phyloP scores from a whole-genome alignment of 306 rosid genomes.

The Quercus robur region DNA sequence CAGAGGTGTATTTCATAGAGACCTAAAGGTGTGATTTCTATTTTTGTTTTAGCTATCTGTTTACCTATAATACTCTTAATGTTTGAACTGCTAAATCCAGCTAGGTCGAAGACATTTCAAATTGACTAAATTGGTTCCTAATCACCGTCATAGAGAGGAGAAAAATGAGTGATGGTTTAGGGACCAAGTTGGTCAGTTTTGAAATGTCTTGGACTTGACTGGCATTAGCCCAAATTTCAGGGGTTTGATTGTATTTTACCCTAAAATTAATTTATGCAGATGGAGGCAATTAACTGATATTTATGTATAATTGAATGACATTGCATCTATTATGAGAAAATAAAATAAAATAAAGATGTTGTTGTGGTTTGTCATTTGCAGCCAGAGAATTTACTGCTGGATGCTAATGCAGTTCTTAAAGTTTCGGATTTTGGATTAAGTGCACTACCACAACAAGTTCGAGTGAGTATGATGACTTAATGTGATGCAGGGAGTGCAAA shows the following conservation, averaged over 20 bases:
- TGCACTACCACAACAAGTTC: slow-evolving; percentile 90
- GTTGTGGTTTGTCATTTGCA: slow-evolving; percentile 35
- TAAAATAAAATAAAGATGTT: slow-evolving; percentile 1
- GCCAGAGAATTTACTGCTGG: slow-evolving; percentile 93
- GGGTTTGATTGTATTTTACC: background rate
- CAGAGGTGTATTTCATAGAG: slow-evolving; percentile 93
- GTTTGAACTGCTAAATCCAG: too few relatives aligned
- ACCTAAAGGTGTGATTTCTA: slow-evolving; percentile 61
- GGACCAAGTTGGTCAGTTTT: too few relatives aligned
- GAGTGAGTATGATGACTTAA: slow-evolving; percentile 55
- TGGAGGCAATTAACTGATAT: background rate
- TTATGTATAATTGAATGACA: background rate
- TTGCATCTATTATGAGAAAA: background rate
- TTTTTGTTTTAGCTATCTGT: background rate
- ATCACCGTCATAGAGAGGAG: too few relatives aligned
- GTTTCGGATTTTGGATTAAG: slow-evolving; percentile 98
- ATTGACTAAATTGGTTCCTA: too few relatives aligned
- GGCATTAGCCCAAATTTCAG: too few relatives aligned
- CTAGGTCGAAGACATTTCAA: too few relatives aligned
- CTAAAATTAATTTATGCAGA: background rate
- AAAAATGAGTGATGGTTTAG: too few relatives aligned
- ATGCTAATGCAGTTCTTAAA: slow-evolving; percentile 67
- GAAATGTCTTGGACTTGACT: too few relatives aligned
- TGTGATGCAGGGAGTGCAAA: too few relatives aligned
- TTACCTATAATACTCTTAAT: background rate